These are phyloP conservation scores for Epichloe bromicola DNA, from an alignment of 2,329 filamentous ascomycete species.

Conservation along the genomic window DNA sequence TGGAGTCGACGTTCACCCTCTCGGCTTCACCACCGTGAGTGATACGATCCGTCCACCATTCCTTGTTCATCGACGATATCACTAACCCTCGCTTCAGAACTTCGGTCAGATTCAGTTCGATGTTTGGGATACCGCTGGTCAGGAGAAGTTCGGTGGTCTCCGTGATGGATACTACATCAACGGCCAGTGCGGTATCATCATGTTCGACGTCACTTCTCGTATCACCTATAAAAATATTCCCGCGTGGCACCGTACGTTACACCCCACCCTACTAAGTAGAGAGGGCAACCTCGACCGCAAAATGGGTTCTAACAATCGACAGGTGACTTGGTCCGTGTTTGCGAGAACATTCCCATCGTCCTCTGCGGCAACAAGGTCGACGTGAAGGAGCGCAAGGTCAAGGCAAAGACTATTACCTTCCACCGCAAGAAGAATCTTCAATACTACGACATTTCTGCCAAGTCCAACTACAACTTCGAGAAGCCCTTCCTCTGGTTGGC, in stretches of 20 bases:
- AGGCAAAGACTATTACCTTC: slow-evolving; percentile 99
- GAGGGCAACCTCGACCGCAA: not conserved
- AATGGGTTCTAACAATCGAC: slow-evolving; percentile 9
- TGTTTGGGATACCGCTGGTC: slow-evolving; percentile 97
- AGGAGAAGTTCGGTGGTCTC: slow-evolving; percentile 99
- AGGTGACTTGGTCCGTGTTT: slow-evolving; percentile 98
- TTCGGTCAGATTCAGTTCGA: slow-evolving; percentile 95
- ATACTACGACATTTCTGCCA: slow-evolving; percentile 99
- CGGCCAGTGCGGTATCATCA: slow-evolving; percentile 99
- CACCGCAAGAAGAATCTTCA: slow-evolving; percentile 99
- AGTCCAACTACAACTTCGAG: slow-evolving; percentile 99
- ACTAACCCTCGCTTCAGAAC: slow-evolving; percentile 44
- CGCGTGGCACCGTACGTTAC: slow-evolving; percentile 95
- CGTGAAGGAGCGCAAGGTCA: slow-evolving; percentile 99
- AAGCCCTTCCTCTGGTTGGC: slow-evolving; percentile 99
- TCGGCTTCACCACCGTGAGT: slow-evolving; percentile 94
- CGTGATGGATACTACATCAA: slow-evolving; percentile 99
- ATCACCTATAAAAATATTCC: slow-evolving; percentile 99
- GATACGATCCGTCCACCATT: slow-evolving; percentile 6
- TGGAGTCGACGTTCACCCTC: slow-evolving; percentile 97
- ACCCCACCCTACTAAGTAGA: not conserved
- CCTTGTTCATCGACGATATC: not conserved
- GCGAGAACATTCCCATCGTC: slow-evolving; percentile 98
- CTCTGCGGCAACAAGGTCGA: slow-evolving; percentile 99
- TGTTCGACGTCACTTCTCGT: slow-evolving; percentile 98